Evolutionary conservation across 169 alveolate species (phyloP).

Genomic region (Neospora caninum): DNA sequence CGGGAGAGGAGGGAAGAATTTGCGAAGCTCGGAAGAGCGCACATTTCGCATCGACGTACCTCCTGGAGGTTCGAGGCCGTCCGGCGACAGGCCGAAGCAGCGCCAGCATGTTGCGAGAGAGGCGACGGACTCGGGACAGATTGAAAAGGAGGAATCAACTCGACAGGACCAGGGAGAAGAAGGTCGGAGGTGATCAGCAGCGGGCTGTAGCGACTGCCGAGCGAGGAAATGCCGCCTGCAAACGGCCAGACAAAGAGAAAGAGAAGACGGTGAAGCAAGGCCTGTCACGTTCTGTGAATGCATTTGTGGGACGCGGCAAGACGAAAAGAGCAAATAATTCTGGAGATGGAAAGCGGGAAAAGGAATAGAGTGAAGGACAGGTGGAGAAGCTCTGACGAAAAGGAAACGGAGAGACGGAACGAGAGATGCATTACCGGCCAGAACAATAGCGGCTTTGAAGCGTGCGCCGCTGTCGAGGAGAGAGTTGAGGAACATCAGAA

Average conservation of each 20-base stretch:
- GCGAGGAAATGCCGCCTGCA: conserved; percentile 5
- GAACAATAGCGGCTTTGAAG: background rate
- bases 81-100: background rate
- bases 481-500: background rate
- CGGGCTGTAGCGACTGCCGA: background rate
- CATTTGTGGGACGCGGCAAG: too few species aligned
- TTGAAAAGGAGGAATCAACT: background rate
- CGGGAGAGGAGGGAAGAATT: background rate
- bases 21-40: background rate
- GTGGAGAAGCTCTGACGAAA: too few species aligned
- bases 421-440: background rate
- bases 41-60: background rate
- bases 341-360: too few species aligned
- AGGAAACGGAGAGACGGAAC: too few species aligned
- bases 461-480: conserved; percentile 9
- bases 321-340: too few species aligned
- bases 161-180: conserved; percentile 34
- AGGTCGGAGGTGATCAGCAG: conserved; percentile 1
- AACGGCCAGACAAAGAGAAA: background rate
- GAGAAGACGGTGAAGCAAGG: too few species aligned
- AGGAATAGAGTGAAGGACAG: too few species aligned
- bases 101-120: too few species aligned
- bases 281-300: too few species aligned
- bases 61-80: background rate
- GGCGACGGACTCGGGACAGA: too few species aligned